Evolutionary conservation across 2,329 filamentous ascomycete species (phyloP), one percentile per base, ranked within the genome.

Genomic region (Penicillium nordicum): DNA sequence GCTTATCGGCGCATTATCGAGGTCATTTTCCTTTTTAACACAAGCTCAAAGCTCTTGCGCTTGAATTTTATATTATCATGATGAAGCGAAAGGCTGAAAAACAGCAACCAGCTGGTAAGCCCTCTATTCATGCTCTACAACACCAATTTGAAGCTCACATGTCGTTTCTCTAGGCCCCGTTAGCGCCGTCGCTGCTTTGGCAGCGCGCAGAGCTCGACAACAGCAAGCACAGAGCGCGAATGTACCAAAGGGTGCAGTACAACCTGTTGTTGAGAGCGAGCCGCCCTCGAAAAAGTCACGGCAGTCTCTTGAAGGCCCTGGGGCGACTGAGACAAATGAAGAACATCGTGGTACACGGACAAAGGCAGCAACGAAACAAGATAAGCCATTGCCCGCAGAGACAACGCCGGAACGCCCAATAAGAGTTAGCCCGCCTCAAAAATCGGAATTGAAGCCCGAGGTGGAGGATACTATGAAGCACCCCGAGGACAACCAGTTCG

Each of bases 141-240:
- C 55, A 47, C 55, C 41, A 61, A 55, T 54, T 42, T 55, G 51
- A 59, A 53, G 48, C 45, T 55, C 48, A 55, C 32, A 46, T 34
- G 34, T 50, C 23, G 32, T 32, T 45, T 47, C 61, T 40, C 27
- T 61, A 72, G 71, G 63, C 53, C 71, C 71, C n/a, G 63, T 77
- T 57, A 77, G 75, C 58, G 75, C 75, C 43, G 62, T 77, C 59
- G 75, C 75, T 34, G 75, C 75, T 51, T 62, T 77, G 57, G 75
- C 75, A 29, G 75, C 75, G 57, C 75, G 74, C 63, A 75, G 69
- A 70, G 72, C 72, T 63, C 68, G 72, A 50, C 70, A 72, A 58
- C 70, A 74, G 57, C 68, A 69, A 50, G 61, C 64, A 45, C 69
- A 68, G 52, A 59, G 45, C 41, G 59, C 57, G 29, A 46, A 57